phyloP scores from a whole-genome alignment of 768 basidiomycete species.

The Cystofilobasidium macerans region DNA sequence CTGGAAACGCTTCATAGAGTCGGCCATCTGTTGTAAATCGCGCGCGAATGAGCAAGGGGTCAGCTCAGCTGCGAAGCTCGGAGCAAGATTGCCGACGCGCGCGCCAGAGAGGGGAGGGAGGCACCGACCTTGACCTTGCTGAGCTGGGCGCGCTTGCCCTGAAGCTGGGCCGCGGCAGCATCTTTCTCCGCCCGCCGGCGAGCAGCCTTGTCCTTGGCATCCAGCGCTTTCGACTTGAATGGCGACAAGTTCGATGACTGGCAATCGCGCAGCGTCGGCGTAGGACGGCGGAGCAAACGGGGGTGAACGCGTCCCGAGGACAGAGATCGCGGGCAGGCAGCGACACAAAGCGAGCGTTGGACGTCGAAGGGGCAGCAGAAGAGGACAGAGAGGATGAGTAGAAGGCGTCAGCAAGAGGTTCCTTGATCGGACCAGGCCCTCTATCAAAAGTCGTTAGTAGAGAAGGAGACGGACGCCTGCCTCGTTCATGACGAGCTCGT shows the following conservation, averaged over 20 bases:
- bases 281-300: background rate
- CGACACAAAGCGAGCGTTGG: background rate
- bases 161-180: conserved; percentile 48
- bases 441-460: background rate
- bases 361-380: background rate
- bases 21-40: conserved; percentile 51
- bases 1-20: conserved; percentile 91
- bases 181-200: conserved; percentile 30
- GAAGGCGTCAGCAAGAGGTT: background rate
- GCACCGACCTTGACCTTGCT: conserved; percentile 65
- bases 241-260: background rate
- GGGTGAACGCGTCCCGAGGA: conserved; percentile 1
- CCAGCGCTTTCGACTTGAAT: background rate
- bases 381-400: background rate
- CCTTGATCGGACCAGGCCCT: background rate
- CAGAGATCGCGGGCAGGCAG: background rate
- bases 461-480: conserved; percentile 6
- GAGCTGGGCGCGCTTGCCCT: conserved; percentile 66
- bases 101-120: background rate
- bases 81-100: conserved; percentile 20
- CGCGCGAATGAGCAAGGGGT: background rate
- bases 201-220: background rate
- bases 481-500: conserved; percentile 16
- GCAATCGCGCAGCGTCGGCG: no score
- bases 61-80: background rate